Evolutionary conservation across 176 grass and related monocot genomes (phyloP).

Genomic region (Musa beccarii): DNA sequence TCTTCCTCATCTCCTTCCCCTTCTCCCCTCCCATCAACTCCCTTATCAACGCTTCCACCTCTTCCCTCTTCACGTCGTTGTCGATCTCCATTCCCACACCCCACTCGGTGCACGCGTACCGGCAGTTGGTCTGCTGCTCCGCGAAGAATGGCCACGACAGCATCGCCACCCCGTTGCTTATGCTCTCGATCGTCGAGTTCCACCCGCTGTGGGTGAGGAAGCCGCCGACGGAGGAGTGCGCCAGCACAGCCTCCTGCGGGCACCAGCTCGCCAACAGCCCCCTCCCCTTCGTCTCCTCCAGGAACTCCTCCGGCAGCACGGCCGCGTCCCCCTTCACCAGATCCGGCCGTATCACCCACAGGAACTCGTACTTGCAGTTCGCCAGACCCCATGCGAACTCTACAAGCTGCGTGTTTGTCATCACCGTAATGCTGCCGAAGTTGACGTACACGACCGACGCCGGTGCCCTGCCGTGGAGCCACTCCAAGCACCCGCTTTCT

Average conservation of each 20-base stretch:
- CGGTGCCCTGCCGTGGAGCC: slow-evolving; percentile 3
- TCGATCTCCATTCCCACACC: slow-evolving; percentile 19
- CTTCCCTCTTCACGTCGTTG: slow-evolving; percentile 9
- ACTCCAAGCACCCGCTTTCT: slow-evolving; percentile 9
- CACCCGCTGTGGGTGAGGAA: slow-evolving; percentile 20
- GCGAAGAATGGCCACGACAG: slow-evolving; percentile 18
- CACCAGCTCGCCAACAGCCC: slow-evolving; percentile 12
- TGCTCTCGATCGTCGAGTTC: slow-evolving; percentile 17
- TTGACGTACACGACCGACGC: slow-evolving; percentile 12
- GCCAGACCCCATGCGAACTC: slow-evolving; percentile 24
- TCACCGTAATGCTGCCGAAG: slow-evolving; percentile 18
- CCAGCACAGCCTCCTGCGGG: slow-evolving; percentile 15
- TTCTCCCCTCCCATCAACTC: slow-evolving; percentile 11
- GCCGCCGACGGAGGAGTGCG: not conserved
- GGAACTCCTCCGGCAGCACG: slow-evolving; percentile 9
- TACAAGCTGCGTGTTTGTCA: slow-evolving; percentile 15
- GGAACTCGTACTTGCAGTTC: slow-evolving; percentile 4
- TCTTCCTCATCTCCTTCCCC: slow-evolving; percentile 13
- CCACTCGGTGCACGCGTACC: slow-evolving; percentile 18
- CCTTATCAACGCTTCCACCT: slow-evolving; percentile 8
- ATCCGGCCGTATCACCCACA: slow-evolving; percentile 14
- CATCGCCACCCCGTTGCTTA: slow-evolving; percentile 11
- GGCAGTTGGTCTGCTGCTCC: slow-evolving; percentile 18
- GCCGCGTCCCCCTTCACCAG: not conserved
- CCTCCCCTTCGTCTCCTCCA: not conserved